Conservation (phyloP, 164 flowering plant genomes). For the Buxus sempervirens region DNA sequence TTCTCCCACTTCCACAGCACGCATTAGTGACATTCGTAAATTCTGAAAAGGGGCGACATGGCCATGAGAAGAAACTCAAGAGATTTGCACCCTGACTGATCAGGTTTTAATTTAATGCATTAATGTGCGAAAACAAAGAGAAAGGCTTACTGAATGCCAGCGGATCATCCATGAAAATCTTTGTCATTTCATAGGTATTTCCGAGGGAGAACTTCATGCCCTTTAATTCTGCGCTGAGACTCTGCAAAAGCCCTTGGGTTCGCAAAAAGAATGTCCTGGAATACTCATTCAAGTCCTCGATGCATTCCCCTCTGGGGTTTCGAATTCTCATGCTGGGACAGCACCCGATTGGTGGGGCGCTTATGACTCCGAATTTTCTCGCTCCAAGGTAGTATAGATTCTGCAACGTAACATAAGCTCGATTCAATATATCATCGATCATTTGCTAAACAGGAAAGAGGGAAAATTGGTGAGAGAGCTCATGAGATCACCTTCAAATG, state of each 20-base stretch:
- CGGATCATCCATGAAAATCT: conserved; percentile 29
- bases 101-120: not conserved
- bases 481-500: conserved; percentile 41
- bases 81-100: not conserved
- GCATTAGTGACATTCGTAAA: conserved; percentile 32
- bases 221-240: conserved; percentile 33
- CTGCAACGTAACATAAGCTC: conserved; percentile 18
- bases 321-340: conserved; percentile 38
- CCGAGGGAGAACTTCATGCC: conserved; percentile 52
- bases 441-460: not conserved
- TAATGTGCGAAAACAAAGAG: not conserved
- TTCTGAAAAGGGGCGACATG: conserved; percentile 20
- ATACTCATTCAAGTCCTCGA: conserved; percentile 26
- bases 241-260: conserved; percentile 18
- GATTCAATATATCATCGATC: not conserved
- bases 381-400: conserved; percentile 39
- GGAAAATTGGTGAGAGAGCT: not conserved
- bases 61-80: not conserved
- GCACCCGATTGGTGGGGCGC: conserved; percentile 50
- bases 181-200: conserved; percentile 42
- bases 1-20: conserved; percentile 47
- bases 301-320: conserved; percentile 28
- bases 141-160: conserved; percentile 27
- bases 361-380: conserved; percentile 43
- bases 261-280: conserved; percentile 26